Base-by-base conservation (phyloP, 495 filamentous ascomycete species). In the Neurospora pannonica region DNA sequence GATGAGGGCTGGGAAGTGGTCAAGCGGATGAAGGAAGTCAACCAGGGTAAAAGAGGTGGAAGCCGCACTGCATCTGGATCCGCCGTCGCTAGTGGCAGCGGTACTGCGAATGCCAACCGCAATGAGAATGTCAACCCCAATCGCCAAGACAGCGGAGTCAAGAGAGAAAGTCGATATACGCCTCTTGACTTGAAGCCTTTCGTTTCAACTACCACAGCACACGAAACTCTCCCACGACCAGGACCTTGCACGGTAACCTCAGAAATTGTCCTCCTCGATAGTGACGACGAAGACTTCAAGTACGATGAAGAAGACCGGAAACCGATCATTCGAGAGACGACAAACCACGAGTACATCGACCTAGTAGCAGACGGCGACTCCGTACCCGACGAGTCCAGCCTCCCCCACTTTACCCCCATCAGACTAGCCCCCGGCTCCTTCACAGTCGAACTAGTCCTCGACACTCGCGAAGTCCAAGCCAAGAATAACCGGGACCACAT, bases 1-100 rank as follows among this genome's bases (percentile, higher is more conserved):
- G 93, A 95, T 38, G 91, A 92, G 72, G 93, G 93, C 2, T 92
- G 91, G 89, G 91, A 94, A 54, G 89, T 94, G 54, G 93, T 91
- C 15, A 90, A 86, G 74, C 85, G 90, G 34, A 91, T 95, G 28
- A 86, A 87, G 70, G 87, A 86, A 73, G 88, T 54, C 46, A 71
- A 76, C n/a, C 43, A 13, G 28, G 72, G 34, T 17, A 31, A n/a
- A 34, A 69, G 1, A 15, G 38, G 19, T 6, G 28, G 5, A 0
- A 34, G 0, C 4, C 7, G 2, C 0, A 13, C 13, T 38, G 19
- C 21, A 9, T 36, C 37, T 0, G 0, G n/a, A 60, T 40, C 62
- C 4, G 73, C 72, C n/a, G 46, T 43, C 6, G 48, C 72, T 0
- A 72, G 42, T 10, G 73, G 70, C 10, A 69, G 74, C 31, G 39